Evolutionary conservation across 345 rosid species (phyloP), one percentile per base, ranked within the genome.

Genomic region (Aquilaria sinensis): DNA sequence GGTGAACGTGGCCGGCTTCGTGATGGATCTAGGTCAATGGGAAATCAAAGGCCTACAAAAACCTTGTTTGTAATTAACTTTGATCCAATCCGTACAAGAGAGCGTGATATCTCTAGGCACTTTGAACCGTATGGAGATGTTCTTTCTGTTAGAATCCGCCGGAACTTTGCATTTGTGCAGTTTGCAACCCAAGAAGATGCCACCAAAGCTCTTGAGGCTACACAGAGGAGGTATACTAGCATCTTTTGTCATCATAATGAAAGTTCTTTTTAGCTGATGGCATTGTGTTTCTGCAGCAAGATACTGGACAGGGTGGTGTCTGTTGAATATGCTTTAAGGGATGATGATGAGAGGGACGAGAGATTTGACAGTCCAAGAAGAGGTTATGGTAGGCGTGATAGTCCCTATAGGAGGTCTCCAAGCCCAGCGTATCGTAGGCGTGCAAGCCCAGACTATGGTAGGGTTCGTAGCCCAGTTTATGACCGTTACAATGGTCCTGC

Each of bases 51-150:
- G 78, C 98, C 95, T 13, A 89, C 98, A 1, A 89, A 85, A 71
- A 89, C 95, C 41, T 83, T 89, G 74, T 92, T 92, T 73, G 92
- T 83, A 15, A 89, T 92, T 65, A 89, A 89, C 76, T 86, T 86
- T 50, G 94, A 89, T 78, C 96, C 96, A 34, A 67, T 77, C 50
- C 83, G 77, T 52, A 89, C 89, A 11, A 83, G 82, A 66, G 90
- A 80, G 46, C 86, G 85, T 14, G 95, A 89, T 73, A 85, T 89
- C 14, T 74, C 77, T 68, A 80, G 81, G 47, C 98, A 89, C 70
- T 89, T 89, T 75, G 96, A 89, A 50, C 77, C 87, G 15, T 89
- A 83, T 73, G 98, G 89, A 63, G 79, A 82, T 78, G 82, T 92
- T 60, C 73, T 80, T 53, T 75, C 78, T 73, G 95, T 89, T 32